These are phyloP conservation scores for Paspalum vaginatum DNA, from an alignment of 176 grass and related monocot species.

Conservation along the genomic window DNA sequence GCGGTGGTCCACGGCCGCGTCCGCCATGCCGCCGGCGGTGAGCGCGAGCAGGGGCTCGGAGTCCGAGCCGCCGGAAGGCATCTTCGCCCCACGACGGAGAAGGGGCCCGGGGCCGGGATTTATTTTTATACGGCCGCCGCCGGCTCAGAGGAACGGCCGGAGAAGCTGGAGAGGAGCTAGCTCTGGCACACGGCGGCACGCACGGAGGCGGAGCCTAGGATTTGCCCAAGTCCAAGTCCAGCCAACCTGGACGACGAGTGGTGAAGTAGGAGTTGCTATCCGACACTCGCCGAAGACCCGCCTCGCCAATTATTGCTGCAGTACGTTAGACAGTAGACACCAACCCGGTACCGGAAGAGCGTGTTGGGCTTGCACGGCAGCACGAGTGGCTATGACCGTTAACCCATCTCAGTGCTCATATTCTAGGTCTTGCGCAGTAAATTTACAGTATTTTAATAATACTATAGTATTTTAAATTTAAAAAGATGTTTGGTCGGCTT, in stretches of 20 bases:
- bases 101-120: neutral
- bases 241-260: neutral
- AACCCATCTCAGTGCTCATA: too few species aligned
- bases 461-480: too few species aligned
- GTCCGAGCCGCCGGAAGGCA: conserved; percentile 24
- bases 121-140: neutral
- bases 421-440: too few species aligned
- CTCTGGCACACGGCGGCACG: neutral
- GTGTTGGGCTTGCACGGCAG: too few species aligned
- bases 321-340: too few species aligned
- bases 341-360: too few species aligned
- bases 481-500: too few species aligned
- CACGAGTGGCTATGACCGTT: too few species aligned
- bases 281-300: too few species aligned
- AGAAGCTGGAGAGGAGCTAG: neutral
- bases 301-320: neutral
- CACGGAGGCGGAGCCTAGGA: too few species aligned
- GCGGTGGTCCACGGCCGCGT: conserved; percentile 49
- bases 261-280: neutral
- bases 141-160: neutral
- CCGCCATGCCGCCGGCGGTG: conserved; percentile 6
- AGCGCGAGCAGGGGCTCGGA: conserved; percentile 41
- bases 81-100: conserved; percentile 4
- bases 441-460: too few species aligned
- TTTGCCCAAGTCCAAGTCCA: too few species aligned